Evolutionary conservation across 441 rosid genomes (phyloP).

Genomic region (Cnidoscolus chayamansa): DNA sequence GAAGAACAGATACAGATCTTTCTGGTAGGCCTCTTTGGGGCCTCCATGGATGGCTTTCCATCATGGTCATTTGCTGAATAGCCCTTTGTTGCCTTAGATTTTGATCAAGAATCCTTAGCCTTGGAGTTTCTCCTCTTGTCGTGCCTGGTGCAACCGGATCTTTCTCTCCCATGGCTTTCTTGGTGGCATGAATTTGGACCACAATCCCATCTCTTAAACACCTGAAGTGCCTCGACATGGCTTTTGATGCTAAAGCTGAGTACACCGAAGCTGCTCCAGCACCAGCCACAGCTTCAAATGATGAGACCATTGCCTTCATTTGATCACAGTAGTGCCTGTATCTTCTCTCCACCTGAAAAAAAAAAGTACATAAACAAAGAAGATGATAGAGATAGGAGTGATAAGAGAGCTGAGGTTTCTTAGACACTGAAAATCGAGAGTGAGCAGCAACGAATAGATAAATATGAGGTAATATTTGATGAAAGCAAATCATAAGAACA

Average conservation of each 20-base stretch:
- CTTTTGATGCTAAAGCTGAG: slow-evolving; percentile 86
- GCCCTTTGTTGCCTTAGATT: slow-evolving; percentile 76
- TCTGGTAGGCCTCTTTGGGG: slow-evolving; percentile 97
- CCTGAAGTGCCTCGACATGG: slow-evolving; percentile 96
- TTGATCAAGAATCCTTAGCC: slow-evolving; percentile 75
- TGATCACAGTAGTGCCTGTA: slow-evolving; percentile 88
- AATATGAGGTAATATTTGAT: slow-evolving; percentile 8
- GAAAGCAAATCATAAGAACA: slow-evolving; percentile 20
- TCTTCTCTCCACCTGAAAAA: slow-evolving; percentile 70
- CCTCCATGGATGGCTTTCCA: slow-evolving; percentile 95
- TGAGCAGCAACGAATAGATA: too few species aligned
- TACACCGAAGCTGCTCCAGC: slow-evolving; percentile 69
- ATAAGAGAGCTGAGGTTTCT: slow-evolving; percentile 11
- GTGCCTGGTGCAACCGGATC: slow-evolving; percentile 67
- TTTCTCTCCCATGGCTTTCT: slow-evolving; percentile 89
- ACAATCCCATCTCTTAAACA: slow-evolving; percentile 85
- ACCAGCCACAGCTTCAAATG: slow-evolving; percentile 78
- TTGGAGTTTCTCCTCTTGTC: slow-evolving; percentile 81
- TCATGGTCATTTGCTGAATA: slow-evolving; percentile 84
- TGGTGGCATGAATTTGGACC: slow-evolving; percentile 65
- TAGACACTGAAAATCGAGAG: too few species aligned
- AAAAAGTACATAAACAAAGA: background rate
- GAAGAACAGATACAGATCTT: slow-evolving; percentile 85
- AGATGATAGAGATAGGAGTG: slow-evolving; percentile 15
- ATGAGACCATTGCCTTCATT: slow-evolving; percentile 78